These are phyloP conservation scores for Santalum album DNA, from an alignment of 164 flowering plant genomes.

Conservation along the genomic window DNA sequence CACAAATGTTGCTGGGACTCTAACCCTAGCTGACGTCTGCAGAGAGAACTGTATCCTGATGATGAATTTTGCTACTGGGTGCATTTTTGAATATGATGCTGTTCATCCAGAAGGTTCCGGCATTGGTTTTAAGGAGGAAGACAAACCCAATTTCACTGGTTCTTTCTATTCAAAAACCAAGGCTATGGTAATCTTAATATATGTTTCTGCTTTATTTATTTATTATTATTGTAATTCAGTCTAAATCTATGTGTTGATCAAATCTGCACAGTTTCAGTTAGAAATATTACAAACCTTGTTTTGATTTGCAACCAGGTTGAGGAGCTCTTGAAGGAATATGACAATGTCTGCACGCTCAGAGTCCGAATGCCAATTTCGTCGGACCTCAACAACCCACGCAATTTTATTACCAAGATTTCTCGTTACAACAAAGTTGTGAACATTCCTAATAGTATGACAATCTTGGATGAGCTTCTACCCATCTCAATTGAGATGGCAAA, in stretches of 20 bases:
- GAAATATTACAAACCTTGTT: not conserved
- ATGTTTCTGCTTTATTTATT: not conserved
- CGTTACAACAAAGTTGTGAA: constrained; percentile 21
- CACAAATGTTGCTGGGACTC: constrained; percentile 18
- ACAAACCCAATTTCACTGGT: constrained; percentile 20
- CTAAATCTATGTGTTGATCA: not conserved
- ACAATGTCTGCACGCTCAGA: constrained; percentile 25
- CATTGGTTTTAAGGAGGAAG: constrained; percentile 19
- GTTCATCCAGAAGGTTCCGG: constrained; percentile 16
- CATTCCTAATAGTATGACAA: constrained; percentile 25
- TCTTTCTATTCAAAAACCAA: constrained; percentile 25
- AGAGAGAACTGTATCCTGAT: constrained; percentile 15
- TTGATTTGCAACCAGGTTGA: constrained; percentile 15
- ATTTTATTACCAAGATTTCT: constrained; percentile 23
- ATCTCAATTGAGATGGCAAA: constrained; percentile 29
- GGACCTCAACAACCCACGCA: constrained; percentile 20
- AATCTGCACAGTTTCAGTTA: too few species aligned
- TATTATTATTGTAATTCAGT: not conserved
- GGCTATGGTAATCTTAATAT: constrained; percentile 20
- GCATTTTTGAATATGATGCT: constrained; percentile 21
- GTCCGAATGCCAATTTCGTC: constrained; percentile 28
- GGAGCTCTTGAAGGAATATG: constrained; percentile 19
- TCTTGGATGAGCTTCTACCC: constrained; percentile 27
- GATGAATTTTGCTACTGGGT: constrained; percentile 27
- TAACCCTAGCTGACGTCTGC: constrained; percentile 24